Percentiles rank a stretch among this genome's conserved stretches.
phyloP scores from a whole-genome alignment of 306 rosid species.

The Quercus robur region DNA sequence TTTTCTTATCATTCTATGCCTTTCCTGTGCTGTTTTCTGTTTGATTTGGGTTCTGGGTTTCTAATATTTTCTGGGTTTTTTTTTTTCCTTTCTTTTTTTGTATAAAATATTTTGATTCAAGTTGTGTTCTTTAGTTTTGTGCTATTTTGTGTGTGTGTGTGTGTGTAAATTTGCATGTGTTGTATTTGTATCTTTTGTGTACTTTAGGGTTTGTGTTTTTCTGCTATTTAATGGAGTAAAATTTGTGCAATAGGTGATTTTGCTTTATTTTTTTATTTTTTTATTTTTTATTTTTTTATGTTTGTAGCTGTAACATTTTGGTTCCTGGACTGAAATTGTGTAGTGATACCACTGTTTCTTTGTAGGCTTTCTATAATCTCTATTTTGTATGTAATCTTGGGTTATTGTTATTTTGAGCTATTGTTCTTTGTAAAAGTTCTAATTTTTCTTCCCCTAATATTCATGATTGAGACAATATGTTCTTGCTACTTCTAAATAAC shows the following conservation, averaged over 20 bases:
- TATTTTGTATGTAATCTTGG: background rate
- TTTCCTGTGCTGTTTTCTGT: background rate
- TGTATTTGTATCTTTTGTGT: background rate
- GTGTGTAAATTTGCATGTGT: background rate
- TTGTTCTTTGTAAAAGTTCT: slow-evolving; percentile 8
- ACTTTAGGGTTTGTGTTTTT: slow-evolving; percentile 24
- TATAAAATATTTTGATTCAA: slow-evolving; percentile 19
- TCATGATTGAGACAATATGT: slow-evolving; percentile 18
- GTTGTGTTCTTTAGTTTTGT: slow-evolving; percentile 23
- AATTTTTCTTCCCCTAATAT: slow-evolving; percentile 1
- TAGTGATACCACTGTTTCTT: background rate
- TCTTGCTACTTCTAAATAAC: slow-evolving; percentile 25
- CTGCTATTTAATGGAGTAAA: background rate
- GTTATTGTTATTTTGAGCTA: background rate
- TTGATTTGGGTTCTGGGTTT: slow-evolving; percentile 39
- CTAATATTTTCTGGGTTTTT: slow-evolving; percentile 11
- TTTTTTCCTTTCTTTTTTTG: background rate
- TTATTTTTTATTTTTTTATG: background rate
- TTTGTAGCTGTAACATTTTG: background rate
- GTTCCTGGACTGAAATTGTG: background rate
- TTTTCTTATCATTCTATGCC: slow-evolving; percentile 14
- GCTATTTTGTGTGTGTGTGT: background rate
- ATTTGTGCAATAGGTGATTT: slow-evolving; percentile 1
- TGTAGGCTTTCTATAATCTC: background rate
- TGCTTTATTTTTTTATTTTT: background rate